A percentile compares a stretch with the other conserved stretches of the same genome.
phyloP scores from a whole-genome alignment of 106 monocot genomes.

The Iris macrosiphon region DNA sequence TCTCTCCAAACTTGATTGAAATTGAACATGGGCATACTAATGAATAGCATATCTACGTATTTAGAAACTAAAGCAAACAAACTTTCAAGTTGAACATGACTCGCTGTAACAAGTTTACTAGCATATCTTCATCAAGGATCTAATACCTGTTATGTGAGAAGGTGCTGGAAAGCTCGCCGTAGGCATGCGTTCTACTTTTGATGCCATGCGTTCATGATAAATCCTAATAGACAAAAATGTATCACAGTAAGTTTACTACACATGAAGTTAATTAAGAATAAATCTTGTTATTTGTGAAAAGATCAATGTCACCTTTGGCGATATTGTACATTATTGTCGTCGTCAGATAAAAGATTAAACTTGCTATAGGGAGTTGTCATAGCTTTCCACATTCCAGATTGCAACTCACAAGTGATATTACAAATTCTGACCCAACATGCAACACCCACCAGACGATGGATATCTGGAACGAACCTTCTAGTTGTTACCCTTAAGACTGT shows the following conservation, averaged over 20 bases:
- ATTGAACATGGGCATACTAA: too few species aligned
- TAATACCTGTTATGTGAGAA: conserved; percentile 49
- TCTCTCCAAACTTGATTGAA: too few species aligned
- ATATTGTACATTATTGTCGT: conserved; percentile 35
- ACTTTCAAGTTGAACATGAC: too few species aligned
- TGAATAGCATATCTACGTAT: too few species aligned
- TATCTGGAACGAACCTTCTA: conserved; percentile 24
- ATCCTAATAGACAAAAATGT: conserved; percentile 20
- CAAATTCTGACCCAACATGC: conserved; percentile 50
- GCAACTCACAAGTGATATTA: conserved; percentile 41
- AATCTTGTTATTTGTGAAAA: not conserved
- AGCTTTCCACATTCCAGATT: conserved; percentile 71
- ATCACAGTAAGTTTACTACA: not conserved
- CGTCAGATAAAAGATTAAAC: conserved; percentile 42
- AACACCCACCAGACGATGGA: conserved; percentile 17
- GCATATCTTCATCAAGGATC: too few species aligned
- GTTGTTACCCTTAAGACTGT: conserved; percentile 40
- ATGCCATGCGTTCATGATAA: conserved; percentile 24
- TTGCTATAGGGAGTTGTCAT: conserved; percentile 33
- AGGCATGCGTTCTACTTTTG: conserved; percentile 21
- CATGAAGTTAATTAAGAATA: not conserved
- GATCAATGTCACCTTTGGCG: conserved; percentile 41
- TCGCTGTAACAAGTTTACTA: too few species aligned
- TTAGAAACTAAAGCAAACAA: too few species aligned
- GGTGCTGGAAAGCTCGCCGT: conserved; percentile 38